Conservation (phyloP, 2,329 filamentous ascomycete species). For the Cladophialophora yegresii region DNA sequence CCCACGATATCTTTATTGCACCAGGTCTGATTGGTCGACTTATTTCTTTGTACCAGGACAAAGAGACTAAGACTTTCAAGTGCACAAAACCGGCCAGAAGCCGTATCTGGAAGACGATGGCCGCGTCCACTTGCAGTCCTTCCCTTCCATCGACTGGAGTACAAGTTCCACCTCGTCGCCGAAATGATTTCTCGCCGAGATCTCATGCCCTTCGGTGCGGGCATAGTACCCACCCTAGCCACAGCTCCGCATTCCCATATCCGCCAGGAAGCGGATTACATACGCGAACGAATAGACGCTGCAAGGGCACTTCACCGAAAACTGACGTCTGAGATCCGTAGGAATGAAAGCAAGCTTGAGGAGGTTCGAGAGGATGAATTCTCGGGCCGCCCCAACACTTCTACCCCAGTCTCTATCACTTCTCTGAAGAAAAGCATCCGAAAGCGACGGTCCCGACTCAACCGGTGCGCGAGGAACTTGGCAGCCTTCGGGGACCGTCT, state of each 20-base stretch:
- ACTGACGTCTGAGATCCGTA: slow-evolving; percentile 9
- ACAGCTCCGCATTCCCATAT: slow-evolving; percentile 23
- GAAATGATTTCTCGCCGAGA: slow-evolving; percentile 5
- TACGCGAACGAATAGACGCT: slow-evolving; percentile 15
- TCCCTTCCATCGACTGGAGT: neutral
- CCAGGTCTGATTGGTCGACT: neutral
- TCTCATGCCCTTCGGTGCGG: neutral
- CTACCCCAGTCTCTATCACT: neutral
- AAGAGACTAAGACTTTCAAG: neutral
- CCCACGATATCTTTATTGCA: neutral
- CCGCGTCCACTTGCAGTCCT: neutral
- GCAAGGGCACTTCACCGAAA: slow-evolving; percentile 14
- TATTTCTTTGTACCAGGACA: slow-evolving; percentile 14
- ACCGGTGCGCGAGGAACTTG: slow-evolving; percentile 11
- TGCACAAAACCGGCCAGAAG: neutral
- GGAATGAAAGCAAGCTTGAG: slow-evolving; percentile 8
- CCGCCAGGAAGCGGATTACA: slow-evolving; percentile 30
- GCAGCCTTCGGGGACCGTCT: slow-evolving; percentile 10
- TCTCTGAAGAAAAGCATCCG: slow-evolving; percentile 15
- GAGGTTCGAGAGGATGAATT: neutral
- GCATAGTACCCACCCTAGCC: slow-evolving; percentile 16
- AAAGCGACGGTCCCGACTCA: slow-evolving; percentile 18
- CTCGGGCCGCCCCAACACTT: neutral
- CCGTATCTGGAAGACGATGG: neutral
- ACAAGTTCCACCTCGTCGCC: neutral